Evolutionary conservation across 192 early-diverging fungal species (phyloP), one percentile per base, ranked within the genome.

Genomic region (Spizellomyces punctatus): DNA sequence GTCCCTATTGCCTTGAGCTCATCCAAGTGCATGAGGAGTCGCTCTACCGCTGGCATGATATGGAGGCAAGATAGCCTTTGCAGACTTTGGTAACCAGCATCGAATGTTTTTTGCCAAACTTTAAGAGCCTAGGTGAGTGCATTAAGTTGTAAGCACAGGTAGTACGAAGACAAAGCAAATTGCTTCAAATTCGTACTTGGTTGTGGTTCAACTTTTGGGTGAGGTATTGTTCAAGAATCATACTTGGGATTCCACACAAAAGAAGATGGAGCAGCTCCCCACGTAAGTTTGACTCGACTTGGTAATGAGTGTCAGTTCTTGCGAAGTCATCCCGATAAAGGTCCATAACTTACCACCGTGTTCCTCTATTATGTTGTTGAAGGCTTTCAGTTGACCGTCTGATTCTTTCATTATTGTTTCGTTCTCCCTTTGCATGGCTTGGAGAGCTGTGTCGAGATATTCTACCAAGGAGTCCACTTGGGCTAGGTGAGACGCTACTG

Each of bases 161-260:
- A 12, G 0, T 54, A 19, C 50, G 14, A 54, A 54, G 4, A 54
- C 17, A 54, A 54, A 2, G 50, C 12, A 54, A 54, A 54, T 12
- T 54, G 50, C 3, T 36, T 36, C 3, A 0, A 36, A 3, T 36
- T 36, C 50, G 4, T 42, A 58, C 66, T 8, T 58, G 50, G 36
- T 44, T 44, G 17, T 68, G 1, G 12, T 57, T 58, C n/a, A 71
- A 50, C 9, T 55, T 17, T 50, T 71, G 69, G 12, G 49, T 45
- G 44, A 71, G 42, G 27, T 71, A 71, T 46, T 36, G 59, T 36
- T 71, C 69, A 19, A 71, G 36, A 12, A 63, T 60, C 19, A 17
- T 46, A 46, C 44, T 63, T 16, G 69, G 69, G 6, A 60, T 27
- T 8, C 69, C 69, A 17, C 19, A n/a, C 22, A 71, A 60, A 7